A percentile compares a stretch with the other conserved stretches of the same genome.
Evolutionary conservation across 2,329 filamentous ascomycete species (phyloP).

Genomic region (Paracoccidioides lutzii): DNA sequence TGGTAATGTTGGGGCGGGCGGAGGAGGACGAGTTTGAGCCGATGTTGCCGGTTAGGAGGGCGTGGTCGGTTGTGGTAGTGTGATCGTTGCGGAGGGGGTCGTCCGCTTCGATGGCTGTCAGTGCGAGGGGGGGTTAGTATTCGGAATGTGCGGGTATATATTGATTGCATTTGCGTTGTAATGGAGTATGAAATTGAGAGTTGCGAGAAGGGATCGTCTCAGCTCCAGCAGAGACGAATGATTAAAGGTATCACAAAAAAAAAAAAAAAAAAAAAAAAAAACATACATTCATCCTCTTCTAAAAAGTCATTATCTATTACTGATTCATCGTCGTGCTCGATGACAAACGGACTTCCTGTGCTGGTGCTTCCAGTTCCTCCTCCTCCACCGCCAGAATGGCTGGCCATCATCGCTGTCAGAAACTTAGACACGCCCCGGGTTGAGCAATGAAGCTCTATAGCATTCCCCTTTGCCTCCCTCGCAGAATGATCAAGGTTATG

Average conservation of each 20-base stretch:
- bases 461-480: background rate
- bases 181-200: background rate
- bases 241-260: background rate
- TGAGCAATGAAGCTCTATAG: background rate
- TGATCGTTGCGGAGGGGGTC: slow-evolving; percentile 52
- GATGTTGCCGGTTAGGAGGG: slow-evolving; percentile 76
- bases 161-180: background rate
- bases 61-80: slow-evolving; percentile 49
- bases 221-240: background rate
- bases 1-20: slow-evolving; percentile 39
- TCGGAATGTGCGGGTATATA: background rate
- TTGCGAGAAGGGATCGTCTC: background rate
- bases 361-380: slow-evolving; percentile 18
- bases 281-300: slow-evolving; percentile 56
- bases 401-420: slow-evolving; percentile 21
- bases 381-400: slow-evolving; percentile 13
- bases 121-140: background rate
- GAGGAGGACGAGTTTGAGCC: background rate
- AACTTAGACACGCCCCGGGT: slow-evolving; percentile 1
- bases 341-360: slow-evolving; percentile 38
- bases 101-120: slow-evolving; percentile 73
- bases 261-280: slow-evolving; percentile 1
- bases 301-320: slow-evolving; percentile 59
- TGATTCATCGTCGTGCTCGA: slow-evolving; percentile 49
- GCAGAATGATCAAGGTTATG: background rate